phyloP scores from a whole-genome alignment of 2,329 filamentous ascomycete species.

The Arthrobotrys sphaeroides region DNA sequence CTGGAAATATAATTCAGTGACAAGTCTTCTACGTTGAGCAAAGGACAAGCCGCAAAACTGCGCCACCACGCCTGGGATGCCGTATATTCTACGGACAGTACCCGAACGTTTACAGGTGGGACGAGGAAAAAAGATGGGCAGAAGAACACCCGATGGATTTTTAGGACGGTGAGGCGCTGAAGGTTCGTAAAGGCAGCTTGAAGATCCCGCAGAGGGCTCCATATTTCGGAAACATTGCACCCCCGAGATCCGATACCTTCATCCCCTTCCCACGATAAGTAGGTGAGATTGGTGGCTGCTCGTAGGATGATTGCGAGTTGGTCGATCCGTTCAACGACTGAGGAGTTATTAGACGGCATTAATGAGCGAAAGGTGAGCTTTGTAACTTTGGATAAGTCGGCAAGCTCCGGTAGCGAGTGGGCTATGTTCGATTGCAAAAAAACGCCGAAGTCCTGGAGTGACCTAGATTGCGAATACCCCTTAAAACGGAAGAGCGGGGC shows the following conservation, averaged over 20 bases:
- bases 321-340: not conserved
- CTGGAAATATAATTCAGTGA: not conserved
- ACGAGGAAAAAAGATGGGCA: constrained; percentile 12
- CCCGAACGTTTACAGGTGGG: not conserved
- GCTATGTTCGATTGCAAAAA: not conserved
- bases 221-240: not conserved
- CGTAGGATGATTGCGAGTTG: not conserved
- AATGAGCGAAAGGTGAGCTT: not conserved
- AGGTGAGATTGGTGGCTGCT: not conserved
- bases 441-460: not conserved
- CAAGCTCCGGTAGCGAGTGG: not conserved
- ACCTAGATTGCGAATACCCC: not conserved
- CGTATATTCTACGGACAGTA: not conserved
- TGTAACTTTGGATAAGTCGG: not conserved
- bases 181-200: not conserved
- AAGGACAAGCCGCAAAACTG: not conserved
- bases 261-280: not conserved
- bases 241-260: not conserved
- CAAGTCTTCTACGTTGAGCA: not conserved
- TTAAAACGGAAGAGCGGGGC: not conserved
- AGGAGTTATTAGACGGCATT: not conserved
- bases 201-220: not conserved
- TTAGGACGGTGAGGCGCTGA: not conserved
- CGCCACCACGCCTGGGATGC: constrained; percentile 12
- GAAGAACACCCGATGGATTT: not conserved